Conservation (phyloP, 2,329 filamentous ascomycete species). For the Ustulina deusta region DNA sequence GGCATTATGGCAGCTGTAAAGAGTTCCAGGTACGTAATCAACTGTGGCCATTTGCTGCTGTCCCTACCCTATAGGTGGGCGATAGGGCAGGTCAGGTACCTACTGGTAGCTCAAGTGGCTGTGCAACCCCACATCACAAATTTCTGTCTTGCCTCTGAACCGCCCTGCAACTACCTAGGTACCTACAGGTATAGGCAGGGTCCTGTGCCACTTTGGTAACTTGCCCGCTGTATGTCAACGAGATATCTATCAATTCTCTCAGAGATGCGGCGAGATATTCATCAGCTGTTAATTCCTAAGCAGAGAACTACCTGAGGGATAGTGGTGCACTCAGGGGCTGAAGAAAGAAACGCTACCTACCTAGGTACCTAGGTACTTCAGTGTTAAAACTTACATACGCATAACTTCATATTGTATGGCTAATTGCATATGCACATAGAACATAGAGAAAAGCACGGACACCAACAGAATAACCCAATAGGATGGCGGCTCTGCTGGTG, state of each 20-base stretch:
- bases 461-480: constrained; percentile 15
- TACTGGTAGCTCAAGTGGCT: too few species aligned
- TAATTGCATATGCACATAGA: not conserved
- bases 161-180: too few species aligned
- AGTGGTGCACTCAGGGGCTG: not conserved
- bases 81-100: too few species aligned
- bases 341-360: not conserved
- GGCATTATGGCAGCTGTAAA: not conserved
- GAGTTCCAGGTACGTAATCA: not conserved
- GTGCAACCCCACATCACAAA: constrained; percentile 2
- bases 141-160: too few species aligned
- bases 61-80: too few species aligned
- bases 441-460: constrained; percentile 2
- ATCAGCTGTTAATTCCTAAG: not conserved
- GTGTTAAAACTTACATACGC: too few species aligned
- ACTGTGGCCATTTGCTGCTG: not conserved
- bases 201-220: not conserved
- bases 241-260: not conserved
- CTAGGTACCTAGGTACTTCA: not conserved
- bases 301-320: not conserved
- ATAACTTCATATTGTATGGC: not conserved
- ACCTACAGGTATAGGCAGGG: too few species aligned
- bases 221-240: not conserved
- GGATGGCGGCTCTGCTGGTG: constrained; percentile 19
- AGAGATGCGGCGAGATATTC: not conserved